phyloP scores from a whole-genome alignment of 257 asterid genomes.

The Jacaranda copaia region DNA sequence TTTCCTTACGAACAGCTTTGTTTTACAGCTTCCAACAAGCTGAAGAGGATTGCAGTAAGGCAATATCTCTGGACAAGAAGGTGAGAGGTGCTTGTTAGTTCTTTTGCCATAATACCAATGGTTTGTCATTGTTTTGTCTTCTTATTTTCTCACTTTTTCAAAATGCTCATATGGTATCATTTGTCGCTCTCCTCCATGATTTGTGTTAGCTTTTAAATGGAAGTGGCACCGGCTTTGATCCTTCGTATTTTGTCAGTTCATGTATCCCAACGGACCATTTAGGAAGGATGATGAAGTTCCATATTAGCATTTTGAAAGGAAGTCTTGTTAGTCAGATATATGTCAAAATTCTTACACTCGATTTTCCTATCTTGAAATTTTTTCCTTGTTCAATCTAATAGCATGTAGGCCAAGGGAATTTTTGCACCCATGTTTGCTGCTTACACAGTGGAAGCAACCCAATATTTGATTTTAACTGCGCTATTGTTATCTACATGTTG shows the following conservation, averaged over 20 bases:
- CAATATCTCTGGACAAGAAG: conserved; percentile 89
- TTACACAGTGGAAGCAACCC: not conserved
- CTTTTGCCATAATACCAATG: not conserved
- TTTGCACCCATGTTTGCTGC: conserved; percentile 3
- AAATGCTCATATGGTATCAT: conserved; percentile 5
- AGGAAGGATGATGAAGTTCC: not conserved
- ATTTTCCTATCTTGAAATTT: not conserved
- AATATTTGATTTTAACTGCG: conserved; percentile 2
- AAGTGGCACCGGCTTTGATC: not conserved
- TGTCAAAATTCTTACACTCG: not conserved
- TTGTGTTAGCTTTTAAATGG: not conserved
- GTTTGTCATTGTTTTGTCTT: not conserved
- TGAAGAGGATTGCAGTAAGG: conserved; percentile 85
- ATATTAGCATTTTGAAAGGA: not conserved
- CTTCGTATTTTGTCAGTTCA: not conserved
- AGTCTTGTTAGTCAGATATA: not conserved
- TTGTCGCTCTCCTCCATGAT: conserved; percentile 16
- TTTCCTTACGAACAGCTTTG: conserved; percentile 20
- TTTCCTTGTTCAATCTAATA: not conserved
- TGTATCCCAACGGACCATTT: not conserved
- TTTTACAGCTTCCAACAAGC: conserved; percentile 83
- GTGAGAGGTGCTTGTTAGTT: conserved; percentile 46
- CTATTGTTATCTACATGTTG: not conserved
- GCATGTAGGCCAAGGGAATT: not conserved
- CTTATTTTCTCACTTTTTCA: not conserved